A percentile compares a stretch with the other conserved stretches of the same genome.
phyloP scores from a whole-genome alignment of 768 basidiomycete genomes.

The Macrolepiota fuliginosa region DNA sequence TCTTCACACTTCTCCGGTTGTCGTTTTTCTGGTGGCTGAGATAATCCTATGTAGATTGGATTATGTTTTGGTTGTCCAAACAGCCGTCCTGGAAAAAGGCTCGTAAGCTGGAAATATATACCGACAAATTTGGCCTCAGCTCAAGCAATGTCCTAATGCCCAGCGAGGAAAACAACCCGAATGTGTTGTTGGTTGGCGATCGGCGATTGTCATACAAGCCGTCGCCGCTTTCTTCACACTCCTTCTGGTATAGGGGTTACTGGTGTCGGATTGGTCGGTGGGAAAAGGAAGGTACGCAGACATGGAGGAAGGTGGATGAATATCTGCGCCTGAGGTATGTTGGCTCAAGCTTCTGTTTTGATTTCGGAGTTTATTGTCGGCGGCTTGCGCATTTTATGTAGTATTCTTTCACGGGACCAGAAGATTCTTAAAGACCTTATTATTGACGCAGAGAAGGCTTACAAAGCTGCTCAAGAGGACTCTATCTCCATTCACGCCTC shows the following conservation, averaged over 20 bases:
- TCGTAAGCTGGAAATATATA: constrained; percentile 52
- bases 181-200: constrained; percentile 18
- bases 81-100: constrained; percentile 57
- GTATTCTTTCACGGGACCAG: constrained; percentile 49
- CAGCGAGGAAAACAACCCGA: constrained; percentile 30
- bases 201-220: constrained; percentile 44
- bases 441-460: constrained; percentile 49
- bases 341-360: not conserved
- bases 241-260: constrained; percentile 49
- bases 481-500: constrained; percentile 52
- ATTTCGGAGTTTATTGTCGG: not conserved
- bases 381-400: constrained; percentile 17
- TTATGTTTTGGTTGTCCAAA: constrained; percentile 66
- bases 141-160: constrained; percentile 29
- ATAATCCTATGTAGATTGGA: constrained; percentile 48
- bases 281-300: constrained; percentile 27
- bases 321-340: constrained; percentile 42
- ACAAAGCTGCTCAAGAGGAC: constrained; percentile 49
- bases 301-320: constrained; percentile 33
- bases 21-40: not conserved
- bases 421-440: constrained; percentile 49
- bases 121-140: constrained; percentile 34
- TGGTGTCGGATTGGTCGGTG: constrained; percentile 38
- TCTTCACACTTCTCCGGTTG: not conserved
- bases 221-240: constrained; percentile 33